Base-by-base conservation (phyloP, 2,329 filamentous ascomycete genomes). In the Aspergillus spinulosporus region DNA sequence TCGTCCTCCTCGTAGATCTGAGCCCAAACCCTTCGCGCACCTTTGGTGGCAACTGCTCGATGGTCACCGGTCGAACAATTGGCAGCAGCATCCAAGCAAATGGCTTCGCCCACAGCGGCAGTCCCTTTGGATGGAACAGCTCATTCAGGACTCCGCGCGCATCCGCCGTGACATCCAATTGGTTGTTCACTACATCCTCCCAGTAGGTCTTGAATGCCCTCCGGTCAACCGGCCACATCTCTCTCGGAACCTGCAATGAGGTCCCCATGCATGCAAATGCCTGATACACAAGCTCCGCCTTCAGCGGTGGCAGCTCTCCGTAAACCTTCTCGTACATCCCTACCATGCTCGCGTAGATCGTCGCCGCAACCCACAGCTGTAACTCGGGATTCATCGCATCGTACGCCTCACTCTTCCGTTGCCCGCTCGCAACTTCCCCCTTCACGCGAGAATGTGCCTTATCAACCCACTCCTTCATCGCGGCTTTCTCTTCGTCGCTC, bases 301-400 rank as follows among this genome's bases (percentile, higher is more conserved):
- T 36, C 5, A 43, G 43, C 36, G 9, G 31, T 11, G 31, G 9
- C 26, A 52, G 8, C 26, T 42, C 37, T 4, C 49, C 49, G 12
- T 52, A 52, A 26, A 44, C 49, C 29, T 43, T 42, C 49, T 52
- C 39, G 5, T 52, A 52, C 49, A 52, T 52, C 1, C 49, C 39
- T 7, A 52, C 49, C 49, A 52, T 44, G 2, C 6, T 34, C 31
- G 9, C 47, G 32, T 58, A 58, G n/a, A 58, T 42, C 43, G 56
- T 51, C 3, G 56, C 46, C 4, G 56, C 51, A 21, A 58, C 47
- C 56, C 56, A 55, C 3, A 58, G 34, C 42, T 58, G 56, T 7
- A 58, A 34, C 7, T 54, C 39, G 26, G 56, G 46, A 14, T 58
- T 42, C 14, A 51, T 49, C 7, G 52, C 56, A 8, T 40, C 44